Percentiles rank a stretch among this genome's conserved stretches.
phyloP scores from a whole-genome alignment of 768 basidiomycete genomes.

The Phylloporus rhodoxanthus region DNA sequence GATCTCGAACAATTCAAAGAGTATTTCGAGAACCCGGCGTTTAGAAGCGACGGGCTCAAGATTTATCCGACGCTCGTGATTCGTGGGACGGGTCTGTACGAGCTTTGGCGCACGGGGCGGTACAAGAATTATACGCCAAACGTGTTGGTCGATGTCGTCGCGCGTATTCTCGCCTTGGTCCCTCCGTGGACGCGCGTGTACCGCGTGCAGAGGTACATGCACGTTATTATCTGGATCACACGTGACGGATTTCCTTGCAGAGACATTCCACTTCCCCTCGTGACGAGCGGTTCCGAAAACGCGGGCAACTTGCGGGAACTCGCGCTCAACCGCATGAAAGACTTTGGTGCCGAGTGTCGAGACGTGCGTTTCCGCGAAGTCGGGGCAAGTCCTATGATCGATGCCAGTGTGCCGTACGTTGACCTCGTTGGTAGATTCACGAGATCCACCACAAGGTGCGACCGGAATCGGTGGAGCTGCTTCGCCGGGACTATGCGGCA shows the following conservation, averaged over 20 bases:
- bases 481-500: conserved; percentile 91
- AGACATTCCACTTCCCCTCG: conserved; percentile 95
- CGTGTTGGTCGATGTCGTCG: conserved; percentile 94
- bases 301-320: conserved; percentile 95
- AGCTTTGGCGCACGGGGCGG: conserved; percentile 92
- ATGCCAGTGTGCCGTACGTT: background rate
- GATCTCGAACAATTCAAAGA: conserved; percentile 99
- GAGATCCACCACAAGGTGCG: conserved; percentile 98
- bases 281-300: conserved; percentile 96
- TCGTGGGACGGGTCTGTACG: conserved; percentile 92
- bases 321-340: conserved; percentile 96
- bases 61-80: conserved; percentile 98
- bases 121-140: conserved; percentile 99
- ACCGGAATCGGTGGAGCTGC: conserved; percentile 90
- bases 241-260: conserved; percentile 34
- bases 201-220: conserved; percentile 78
- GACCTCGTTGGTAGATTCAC: conserved; percentile 59
- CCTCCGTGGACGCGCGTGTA: conserved; percentile 99
- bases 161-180: conserved; percentile 89
- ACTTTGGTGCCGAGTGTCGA: conserved; percentile 95
- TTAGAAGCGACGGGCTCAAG: conserved; percentile 94
- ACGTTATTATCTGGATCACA: background rate
- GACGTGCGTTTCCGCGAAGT: conserved; percentile 98
- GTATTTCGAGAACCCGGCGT: conserved; percentile 98
- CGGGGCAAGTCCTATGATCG: conserved; percentile 54